Conservation (phyloP, 306 rosid species). For the Carpinus viminea region DNA sequence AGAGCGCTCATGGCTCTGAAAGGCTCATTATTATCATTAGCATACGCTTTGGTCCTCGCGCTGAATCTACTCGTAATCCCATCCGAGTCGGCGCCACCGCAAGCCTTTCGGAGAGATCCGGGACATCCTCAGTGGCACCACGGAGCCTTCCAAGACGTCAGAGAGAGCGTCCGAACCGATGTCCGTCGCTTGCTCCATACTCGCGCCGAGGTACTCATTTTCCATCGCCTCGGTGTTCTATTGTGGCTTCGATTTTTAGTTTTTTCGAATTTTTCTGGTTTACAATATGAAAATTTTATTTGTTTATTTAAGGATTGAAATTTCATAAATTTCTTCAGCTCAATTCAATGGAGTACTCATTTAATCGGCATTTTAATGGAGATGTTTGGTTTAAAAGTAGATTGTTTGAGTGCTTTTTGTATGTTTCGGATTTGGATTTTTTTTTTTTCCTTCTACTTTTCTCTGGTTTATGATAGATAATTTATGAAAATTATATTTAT, state of each 20-base stretch:
- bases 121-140: conserved; percentile 97
- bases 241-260: background rate
- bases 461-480: no score
- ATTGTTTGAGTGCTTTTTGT: no score
- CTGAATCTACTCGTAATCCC: conserved; percentile 51
- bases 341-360: background rate
- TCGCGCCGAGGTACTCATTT: conserved; percentile 79
- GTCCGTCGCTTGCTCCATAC: conserved; percentile 95
- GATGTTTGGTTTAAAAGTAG: no score
- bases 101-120: conserved; percentile 71
- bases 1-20: conserved; percentile 33
- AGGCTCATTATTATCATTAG: conserved; percentile 16
- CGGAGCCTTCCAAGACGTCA: conserved; percentile 90
- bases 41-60: conserved; percentile 18
- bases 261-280: background rate
- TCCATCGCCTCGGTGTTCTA: background rate
- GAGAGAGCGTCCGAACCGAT: conserved; percentile 71
- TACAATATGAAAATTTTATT: background rate
- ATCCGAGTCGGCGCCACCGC: conserved; percentile 70
- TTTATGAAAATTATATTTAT: no score
- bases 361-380: no score
- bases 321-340: background rate
- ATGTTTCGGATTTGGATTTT: no score
- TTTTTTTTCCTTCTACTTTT: no score
- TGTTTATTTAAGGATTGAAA: no score